Conservation (phyloP, 345 rosid species). For the Zanthoxylum bungeanum region DNA sequence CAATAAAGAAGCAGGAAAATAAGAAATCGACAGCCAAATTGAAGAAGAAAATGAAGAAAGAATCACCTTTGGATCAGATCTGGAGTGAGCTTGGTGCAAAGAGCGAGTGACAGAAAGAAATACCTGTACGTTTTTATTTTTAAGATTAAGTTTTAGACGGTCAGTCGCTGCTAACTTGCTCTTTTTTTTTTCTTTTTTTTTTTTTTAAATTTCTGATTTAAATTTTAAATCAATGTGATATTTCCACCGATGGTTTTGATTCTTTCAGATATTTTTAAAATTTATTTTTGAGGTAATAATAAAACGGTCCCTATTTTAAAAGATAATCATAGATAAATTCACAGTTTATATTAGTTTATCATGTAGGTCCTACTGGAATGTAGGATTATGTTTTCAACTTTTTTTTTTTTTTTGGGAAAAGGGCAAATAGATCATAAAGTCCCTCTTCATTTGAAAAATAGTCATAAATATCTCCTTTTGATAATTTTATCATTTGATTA, state of each 20-base stretch:
- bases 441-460: no score
- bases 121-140: neutral
- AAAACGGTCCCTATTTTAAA: neutral
- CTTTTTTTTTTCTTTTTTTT: no score
- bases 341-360: no score
- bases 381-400: no score
- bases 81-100: neutral
- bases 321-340: neutral
- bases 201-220: neutral
- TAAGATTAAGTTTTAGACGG: neutral
- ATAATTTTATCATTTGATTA: no score
- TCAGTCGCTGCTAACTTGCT: neutral
- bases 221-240: neutral
- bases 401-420: no score
- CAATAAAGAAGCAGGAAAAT: neutral
- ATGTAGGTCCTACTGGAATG: no score
- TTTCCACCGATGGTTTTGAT: neutral
- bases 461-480: no score
- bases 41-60: neutral
- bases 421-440: no score
- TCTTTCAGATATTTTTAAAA: neutral
- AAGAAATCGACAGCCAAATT: neutral
- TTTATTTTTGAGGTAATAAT: neutral
- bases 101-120: neutral
- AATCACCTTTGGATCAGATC: conserved; percentile 18